Evolutionary conservation across 139 green algal species (phyloP).

Genomic region (Coelastrella sp.): DNA sequence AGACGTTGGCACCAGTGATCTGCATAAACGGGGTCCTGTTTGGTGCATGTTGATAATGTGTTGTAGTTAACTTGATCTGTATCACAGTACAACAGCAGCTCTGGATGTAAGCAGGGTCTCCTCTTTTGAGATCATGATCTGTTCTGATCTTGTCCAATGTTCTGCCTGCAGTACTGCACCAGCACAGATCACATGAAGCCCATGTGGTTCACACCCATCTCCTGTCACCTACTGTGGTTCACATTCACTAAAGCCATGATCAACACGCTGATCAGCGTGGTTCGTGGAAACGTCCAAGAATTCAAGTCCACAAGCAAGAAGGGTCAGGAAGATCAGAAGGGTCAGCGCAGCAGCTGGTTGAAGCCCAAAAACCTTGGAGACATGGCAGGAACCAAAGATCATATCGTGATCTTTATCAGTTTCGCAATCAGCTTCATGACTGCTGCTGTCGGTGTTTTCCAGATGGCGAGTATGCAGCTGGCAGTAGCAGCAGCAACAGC

Average conservation of each 20-base stretch:
- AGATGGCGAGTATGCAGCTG: conserved; percentile 9
- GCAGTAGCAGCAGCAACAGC: neutral
- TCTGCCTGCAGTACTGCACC: conserved; percentile 43
- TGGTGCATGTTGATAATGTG: too few relatives aligned
- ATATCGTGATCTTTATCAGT: conserved; percentile 17
- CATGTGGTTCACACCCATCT: conserved; percentile 47
- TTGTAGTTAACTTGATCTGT: too few relatives aligned
- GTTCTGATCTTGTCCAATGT: neutral
- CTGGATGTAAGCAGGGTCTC: neutral
- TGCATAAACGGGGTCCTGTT: too few relatives aligned
- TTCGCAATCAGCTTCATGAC: conserved; percentile 40
- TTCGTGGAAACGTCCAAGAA: neutral
- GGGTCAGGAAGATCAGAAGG: conserved; percentile 29
- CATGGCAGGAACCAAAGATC: conserved; percentile 47
- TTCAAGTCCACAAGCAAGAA: conserved; percentile 54
- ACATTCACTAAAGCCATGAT: conserved; percentile 50
- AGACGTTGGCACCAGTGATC: too few relatives aligned
- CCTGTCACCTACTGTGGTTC: conserved; percentile 52
- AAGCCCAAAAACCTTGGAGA: conserved; percentile 40
- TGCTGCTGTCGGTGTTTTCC: conserved; percentile 28
- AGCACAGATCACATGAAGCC: conserved; percentile 45
- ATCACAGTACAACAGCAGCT: neutral
- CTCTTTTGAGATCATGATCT: too few relatives aligned
- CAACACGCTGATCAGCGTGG: conserved; percentile 28
- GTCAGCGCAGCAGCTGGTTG: neutral